Evolutionary conservation across 257 asterid genomes (phyloP), one percentile per base, ranked within the genome.

Genomic region (Penstemon barbatus): DNA sequence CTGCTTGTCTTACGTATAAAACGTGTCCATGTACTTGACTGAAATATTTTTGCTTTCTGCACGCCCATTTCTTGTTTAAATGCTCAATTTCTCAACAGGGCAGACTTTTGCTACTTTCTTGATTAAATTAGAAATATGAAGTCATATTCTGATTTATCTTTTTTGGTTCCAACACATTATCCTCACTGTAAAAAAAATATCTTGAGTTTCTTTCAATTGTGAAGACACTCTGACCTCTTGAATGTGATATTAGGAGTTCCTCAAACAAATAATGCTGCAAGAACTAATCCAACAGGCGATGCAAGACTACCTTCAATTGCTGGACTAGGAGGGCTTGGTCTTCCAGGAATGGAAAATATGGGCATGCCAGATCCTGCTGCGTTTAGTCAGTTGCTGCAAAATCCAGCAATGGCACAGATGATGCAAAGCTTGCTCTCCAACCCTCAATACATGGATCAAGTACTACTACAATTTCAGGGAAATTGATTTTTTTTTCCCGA

Each of bases 381-480:
- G 9, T 45, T 76, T 36, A 76, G 68, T 66, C 89, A 82, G 75
- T 57, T 86, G 56, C 36, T 82, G 81, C 85, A 84, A 66, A 84
- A 76, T 68, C 89, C 89, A 65, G 80, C 86, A 44, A 44, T 80
- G 66, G 40, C 87, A 25, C 92, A 84, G 86, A 82, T 82, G 86
- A 80, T 70, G 83, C 87, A 73, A 50, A 84, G 78, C 75, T 42
- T 82, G 66, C 81, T 84, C 65, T 81, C 89, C 54, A 72, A 84
- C 73, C 92, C 89, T 19, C 89, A 82, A 41, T 77, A 80, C 77
- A 69, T 84, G 80, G 81, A 84, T 57, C 89, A 80, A 70, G 89
- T 82, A 76, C 60, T 57, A 53, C 64, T 36, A 37, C 11, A 10
- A 36, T 72, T 61, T 18, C 13, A 39, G 55, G 63, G 46, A 38